Evolutionary conservation across 176 grass and related monocot species (phyloP).

Genomic region (Avena insularis): DNA sequence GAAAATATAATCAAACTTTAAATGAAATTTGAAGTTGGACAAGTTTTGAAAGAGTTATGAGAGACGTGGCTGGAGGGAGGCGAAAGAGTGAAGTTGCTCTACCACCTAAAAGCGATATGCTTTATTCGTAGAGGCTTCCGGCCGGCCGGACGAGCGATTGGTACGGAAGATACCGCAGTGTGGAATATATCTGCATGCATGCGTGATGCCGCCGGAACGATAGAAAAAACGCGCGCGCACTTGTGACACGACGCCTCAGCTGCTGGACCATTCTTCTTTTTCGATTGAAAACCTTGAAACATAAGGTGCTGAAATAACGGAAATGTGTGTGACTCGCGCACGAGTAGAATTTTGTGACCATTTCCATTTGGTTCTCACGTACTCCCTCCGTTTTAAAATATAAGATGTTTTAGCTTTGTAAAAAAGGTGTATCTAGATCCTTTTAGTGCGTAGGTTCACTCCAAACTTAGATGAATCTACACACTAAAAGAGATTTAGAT

Average conservation of each 20-base stretch:
- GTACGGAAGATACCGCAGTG: not conserved
- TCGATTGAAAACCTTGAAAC: slow-evolving; percentile 5
- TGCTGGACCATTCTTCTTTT: not conserved
- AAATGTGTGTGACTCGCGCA: not conserved
- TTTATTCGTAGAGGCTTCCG: not conserved
- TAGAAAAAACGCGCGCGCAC: not conserved
- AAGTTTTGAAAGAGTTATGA: too few relatives aligned
- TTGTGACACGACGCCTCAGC: not conserved
- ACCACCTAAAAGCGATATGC: not conserved
- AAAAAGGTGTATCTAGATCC: too few relatives aligned
- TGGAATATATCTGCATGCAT: not conserved
- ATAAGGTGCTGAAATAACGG: not conserved
- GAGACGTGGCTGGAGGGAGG: too few relatives aligned
- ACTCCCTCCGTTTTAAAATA: not conserved
- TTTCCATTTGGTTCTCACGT: not conserved
- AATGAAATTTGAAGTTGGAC: too few relatives aligned
- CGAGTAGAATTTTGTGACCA: not conserved
- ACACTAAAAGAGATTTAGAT: too few relatives aligned
- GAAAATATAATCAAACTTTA: too few relatives aligned
- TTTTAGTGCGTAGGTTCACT: too few relatives aligned
- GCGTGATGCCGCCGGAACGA: slow-evolving; percentile 22
- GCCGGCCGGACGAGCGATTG: not conserved
- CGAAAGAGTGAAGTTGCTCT: too few relatives aligned
- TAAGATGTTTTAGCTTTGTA: too few relatives aligned
- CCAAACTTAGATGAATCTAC: too few relatives aligned